Evolutionary conservation across 2,329 filamentous ascomycete genomes (phyloP), one percentile per base, ranked within the genome.

Genomic region (Bipolaris bicolor): DNA sequence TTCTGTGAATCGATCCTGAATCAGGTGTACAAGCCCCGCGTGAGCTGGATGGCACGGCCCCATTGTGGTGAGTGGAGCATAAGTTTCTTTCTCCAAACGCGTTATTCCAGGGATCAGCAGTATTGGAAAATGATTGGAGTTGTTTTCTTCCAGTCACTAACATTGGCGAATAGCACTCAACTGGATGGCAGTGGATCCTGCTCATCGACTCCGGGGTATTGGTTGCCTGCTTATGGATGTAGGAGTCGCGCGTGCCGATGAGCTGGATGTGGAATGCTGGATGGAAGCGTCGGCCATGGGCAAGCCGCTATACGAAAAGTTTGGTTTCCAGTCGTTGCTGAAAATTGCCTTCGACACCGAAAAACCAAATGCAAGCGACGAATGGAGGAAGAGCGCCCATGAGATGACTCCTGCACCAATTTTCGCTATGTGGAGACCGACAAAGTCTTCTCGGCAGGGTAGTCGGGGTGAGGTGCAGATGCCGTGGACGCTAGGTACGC

Each of bases 211-310:
- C 7, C 69, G 66, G 51, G 76, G 76, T 39, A 66, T 76, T 54
- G 77, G 72, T 33, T 70, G 69, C 24, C 64, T 73, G 36, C 65
- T 79, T 18, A 73, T 79, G 71, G 60, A 69, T 22, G 66, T 65
- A 47, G 75, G 76, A 2, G 66, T 73, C 24, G 57, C 61, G 11
- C 67, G 67, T 18, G 75, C 76, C 5, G 76, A 78, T 51, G 55
- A 65, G 16, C 57, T 73, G 16, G 62, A 72, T 37, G 57, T 77
- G 20, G 73, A 77, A 41, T 71, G 73, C 39, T 79, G 73, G 73
- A 66, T 78, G 60, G 76, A 78, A 55, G 71, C 75, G 2, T 74
- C 72, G 16, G 51, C 56, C 2, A 73, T 74, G 65, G 77, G 76
- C 2, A 74, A 70, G 52, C 64, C 66, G 26, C 57, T 79, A 11